Conservation (phyloP, 306 rosid species). For the Acmispon strigosus region DNA sequence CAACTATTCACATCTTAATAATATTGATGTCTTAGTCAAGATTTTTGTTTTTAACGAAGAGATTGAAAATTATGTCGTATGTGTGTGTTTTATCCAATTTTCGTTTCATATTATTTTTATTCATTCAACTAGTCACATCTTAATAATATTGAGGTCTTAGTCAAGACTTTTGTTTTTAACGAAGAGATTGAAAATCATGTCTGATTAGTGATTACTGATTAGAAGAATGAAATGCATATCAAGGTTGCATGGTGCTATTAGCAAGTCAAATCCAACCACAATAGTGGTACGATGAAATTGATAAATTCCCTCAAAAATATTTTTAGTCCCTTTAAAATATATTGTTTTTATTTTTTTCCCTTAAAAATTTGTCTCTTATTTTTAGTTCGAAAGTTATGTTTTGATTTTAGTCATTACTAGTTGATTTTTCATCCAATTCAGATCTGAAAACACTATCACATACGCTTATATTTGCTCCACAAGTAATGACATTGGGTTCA, state of each 20-base stretch:
- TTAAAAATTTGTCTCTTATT: too few relatives aligned
- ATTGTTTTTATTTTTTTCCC: too few relatives aligned
- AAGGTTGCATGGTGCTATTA: background rate
- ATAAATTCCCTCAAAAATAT: too few relatives aligned
- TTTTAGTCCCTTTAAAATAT: too few relatives aligned
- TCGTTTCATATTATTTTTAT: background rate
- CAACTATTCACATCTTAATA: background rate
- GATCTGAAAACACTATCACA: too few relatives aligned
- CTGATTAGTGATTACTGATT: background rate
- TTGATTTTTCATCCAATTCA: too few relatives aligned
- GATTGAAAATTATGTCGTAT: too few relatives aligned
- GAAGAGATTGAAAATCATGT: background rate
- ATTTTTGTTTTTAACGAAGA: background rate
- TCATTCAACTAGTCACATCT: background rate
- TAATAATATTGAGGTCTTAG: background rate
- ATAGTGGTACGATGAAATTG: too few relatives aligned
- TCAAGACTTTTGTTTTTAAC: background rate
- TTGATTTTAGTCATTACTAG: too few relatives aligned
- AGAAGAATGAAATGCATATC: background rate
- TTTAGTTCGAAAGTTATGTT: too few relatives aligned
- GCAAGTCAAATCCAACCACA: background rate
- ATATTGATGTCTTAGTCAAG: background rate
- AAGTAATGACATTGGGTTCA: too few relatives aligned
- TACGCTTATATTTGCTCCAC: too few relatives aligned
- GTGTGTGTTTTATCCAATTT: background rate